Base-by-base conservation (phyloP, 2,329 filamentous ascomycete genomes). In the Monosporascus cannonballus region DNA sequence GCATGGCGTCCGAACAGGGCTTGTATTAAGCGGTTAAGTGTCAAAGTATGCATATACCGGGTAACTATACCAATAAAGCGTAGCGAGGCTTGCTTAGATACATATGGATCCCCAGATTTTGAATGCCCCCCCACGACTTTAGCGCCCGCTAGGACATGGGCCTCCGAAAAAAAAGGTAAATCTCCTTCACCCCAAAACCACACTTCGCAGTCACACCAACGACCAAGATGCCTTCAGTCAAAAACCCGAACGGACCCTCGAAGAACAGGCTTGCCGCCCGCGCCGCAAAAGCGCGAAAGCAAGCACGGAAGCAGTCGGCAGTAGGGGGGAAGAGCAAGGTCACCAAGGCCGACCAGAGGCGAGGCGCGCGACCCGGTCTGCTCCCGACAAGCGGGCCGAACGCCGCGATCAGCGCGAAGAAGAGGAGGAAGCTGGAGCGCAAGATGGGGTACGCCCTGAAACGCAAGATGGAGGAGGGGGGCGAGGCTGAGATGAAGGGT, bases 241-340 rank as follows among this genome's bases (percentile, higher is more conserved):
- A 78, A 58, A 84, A 81, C 70, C 80, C 79, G 63, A 83, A 83
- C 73, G 73, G 71, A 47, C 73, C 73, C 9, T 81, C 77, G 50
- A 76, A 76, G 62, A 81, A 80, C 72, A 75, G 78, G 15, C 67
- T 77, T 39, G 71, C 71, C 18, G 76, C 76, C 37, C 71, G 72
- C 55, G 71, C 73, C 20, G 70, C 75, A 50, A 75, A 69, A 57
- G 67, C 70, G 41, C 73, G 71, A 50, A 77, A 77, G 57, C 62
- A 68, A 47, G 66, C 68, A 54, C 73, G 73, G 62, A 73, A 78
- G 69, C 65, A 66, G 51, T 68, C 68, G 38, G 68, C 69, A 50
- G 63, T 50, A 25, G n/a, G 27, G 37, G 5, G 22, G 39, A 51
- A 58, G n/a, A 51, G 52, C 57, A 57, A 57, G 37, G 56, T 66